Base-by-base conservation (phyloP, 2,329 filamentous ascomycete species). In the Mycosphaerella sp. region DNA sequence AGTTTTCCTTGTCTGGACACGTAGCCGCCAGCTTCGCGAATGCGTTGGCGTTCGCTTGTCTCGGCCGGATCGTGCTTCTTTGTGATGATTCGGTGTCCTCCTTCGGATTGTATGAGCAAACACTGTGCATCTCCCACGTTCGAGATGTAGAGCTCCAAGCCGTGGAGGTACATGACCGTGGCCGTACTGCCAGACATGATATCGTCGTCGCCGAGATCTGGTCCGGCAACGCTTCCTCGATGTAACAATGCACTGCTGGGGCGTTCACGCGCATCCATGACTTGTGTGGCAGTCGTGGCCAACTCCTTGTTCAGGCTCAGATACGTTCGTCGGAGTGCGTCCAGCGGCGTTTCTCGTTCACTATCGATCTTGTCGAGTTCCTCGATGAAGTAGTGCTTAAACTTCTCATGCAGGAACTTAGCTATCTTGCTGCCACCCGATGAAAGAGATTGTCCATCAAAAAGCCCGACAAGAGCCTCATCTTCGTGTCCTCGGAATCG, bases 101-200 rank as follows among this genome's bases (percentile, higher is more conserved):
- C 89, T 68, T 95, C 90, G 1, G 87, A 89, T 64, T 91, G 87
- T 59, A 98, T 93, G 17, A 97, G 79, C 73, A 98, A 87, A n/a
- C 91, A 92, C 72, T 97, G 90, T 4, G 87, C 89, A 72, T 98
- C 90, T 49, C 93, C 93, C 21, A 98, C 88, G 64, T 98, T 98
- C 59, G 91, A 93, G 51, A 97, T 85, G 66, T 88, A 96, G 2
- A 98, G 79, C 63, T 97, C 89, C 72, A 89, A 91, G 62, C 87
- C 86, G 64, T 91, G 86, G 32, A 98, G 75, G 65, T 95, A 98
- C 49, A 93, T 78, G 2, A 97, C 87, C 0, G 93, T 96, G 1
- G 92, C 93, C 44, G 95, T 90, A 55, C 89, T 89, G 40, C 93
- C 93, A 12, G 90, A 92, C 60, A 86, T 86, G 43, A 96, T 78